Percentiles rank a stretch among this genome's conserved stretches.
Evolutionary conservation across 495 filamentous ascomycete species (phyloP).

Genomic region (Cryomyces minteri): DNA sequence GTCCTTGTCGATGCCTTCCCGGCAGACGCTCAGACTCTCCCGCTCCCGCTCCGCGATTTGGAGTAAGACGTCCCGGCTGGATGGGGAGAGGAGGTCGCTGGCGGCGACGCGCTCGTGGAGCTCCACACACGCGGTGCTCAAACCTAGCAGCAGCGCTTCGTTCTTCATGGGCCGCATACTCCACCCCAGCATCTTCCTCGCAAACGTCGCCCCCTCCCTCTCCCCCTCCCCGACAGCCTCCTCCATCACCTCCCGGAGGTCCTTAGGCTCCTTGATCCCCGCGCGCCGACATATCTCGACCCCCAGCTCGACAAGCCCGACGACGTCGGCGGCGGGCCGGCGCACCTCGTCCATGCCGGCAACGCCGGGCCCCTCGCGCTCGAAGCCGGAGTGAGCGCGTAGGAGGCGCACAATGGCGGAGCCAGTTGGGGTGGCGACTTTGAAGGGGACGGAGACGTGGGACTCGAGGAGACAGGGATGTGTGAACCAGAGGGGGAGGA

Average conservation of each 20-base stretch:
- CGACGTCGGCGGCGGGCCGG: conserved; percentile 1
- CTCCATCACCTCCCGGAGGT: neutral
- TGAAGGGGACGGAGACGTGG: conserved; percentile 13
- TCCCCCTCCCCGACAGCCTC: neutral
- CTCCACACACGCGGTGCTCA: neutral
- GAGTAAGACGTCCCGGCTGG: neutral
- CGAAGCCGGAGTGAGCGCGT: conserved; percentile 21
- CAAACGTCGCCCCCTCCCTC: neutral
- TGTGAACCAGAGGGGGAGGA: conserved; percentile 23
- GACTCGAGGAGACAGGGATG: conserved; percentile 20
- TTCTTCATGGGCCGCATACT: neutral
- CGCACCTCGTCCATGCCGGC: conserved; percentile 18
- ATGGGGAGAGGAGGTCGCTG: neutral
- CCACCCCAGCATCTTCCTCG: neutral
- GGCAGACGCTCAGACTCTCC: neutral
- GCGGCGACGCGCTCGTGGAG: neutral
- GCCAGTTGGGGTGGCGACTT: conserved; percentile 12
- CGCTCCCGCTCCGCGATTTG: neutral
- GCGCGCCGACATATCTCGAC: conserved; percentile 13
- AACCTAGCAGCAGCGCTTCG: neutral
- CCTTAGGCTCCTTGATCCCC: neutral
- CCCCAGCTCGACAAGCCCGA: conserved; percentile 18
- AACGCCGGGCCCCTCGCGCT: conserved; percentile 11
- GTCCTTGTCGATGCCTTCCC: neutral
- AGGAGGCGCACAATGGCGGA: conserved; percentile 18